These are phyloP conservation scores for Chaetomium sp. DNA, from an alignment of 2,329 filamentous ascomycete species.

Conservation along the genomic window DNA sequence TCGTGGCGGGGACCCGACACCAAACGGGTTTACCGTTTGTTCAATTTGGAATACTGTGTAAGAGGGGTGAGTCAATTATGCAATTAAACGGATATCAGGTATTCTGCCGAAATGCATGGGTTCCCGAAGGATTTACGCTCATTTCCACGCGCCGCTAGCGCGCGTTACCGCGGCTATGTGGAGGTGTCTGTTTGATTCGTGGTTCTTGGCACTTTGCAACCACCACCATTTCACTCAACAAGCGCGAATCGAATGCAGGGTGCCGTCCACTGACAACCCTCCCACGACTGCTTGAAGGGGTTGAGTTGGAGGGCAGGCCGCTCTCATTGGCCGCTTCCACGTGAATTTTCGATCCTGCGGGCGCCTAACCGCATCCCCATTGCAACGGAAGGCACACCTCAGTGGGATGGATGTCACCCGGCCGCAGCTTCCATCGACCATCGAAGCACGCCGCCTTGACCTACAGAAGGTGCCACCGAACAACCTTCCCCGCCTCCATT, in stretches of 20 bases:
- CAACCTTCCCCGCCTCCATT: not conserved
- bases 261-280: not conserved
- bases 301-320: conserved; percentile 3
- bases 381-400: conserved; percentile 10
- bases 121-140: conserved; percentile 6
- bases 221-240: not conserved
- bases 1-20: too few species aligned
- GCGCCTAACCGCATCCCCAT: conserved; percentile 14
- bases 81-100: not conserved
- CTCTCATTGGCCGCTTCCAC: conserved; percentile 24
- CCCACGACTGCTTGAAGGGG: not conserved
- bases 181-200: not conserved
- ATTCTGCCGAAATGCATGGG: not conserved
- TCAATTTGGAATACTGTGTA: not conserved
- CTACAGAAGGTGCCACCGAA: not conserved
- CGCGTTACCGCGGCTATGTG: conserved; percentile 23
- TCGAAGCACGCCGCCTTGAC: not conserved
- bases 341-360: conserved; percentile 20
- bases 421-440: conserved; percentile 13
- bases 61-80: not conserved
- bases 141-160: conserved; percentile 17
- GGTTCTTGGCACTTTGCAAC: not conserved
- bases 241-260: conserved; percentile 1
- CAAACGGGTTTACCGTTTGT: not conserved
- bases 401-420: conserved; percentile 10